Evolutionary conservation across 352 stramenopile genomes (phyloP).

Genomic region (Globisporangium acanthophoron): DNA sequence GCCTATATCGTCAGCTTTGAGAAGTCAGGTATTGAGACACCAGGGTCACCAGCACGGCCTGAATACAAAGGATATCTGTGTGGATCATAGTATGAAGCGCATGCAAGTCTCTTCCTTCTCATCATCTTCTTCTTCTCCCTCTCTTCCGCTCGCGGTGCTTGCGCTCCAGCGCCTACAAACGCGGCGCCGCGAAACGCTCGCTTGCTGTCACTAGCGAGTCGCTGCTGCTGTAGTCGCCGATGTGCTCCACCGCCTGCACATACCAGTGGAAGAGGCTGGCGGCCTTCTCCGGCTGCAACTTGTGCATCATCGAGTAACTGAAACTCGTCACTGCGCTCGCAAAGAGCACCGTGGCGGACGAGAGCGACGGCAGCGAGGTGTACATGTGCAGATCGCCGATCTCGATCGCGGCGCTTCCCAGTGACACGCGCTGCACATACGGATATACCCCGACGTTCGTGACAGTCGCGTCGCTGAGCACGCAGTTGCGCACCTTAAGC

Average conservation of each 20-base stretch:
- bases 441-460: slow-evolving; percentile 29
- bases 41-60: no score
- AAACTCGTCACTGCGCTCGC: slow-evolving; percentile 43
- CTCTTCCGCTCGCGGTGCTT: no score
- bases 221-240: slow-evolving; percentile 26
- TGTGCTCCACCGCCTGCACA: slow-evolving; percentile 39
- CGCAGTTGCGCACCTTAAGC: slow-evolving; percentile 31
- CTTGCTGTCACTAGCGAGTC: slow-evolving; percentile 41
- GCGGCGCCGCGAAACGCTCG: slow-evolving; percentile 9
- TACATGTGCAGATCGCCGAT: slow-evolving; percentile 51
- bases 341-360: slow-evolving; percentile 45
- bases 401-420: slow-evolving; percentile 17
- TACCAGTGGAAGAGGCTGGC: slow-evolving; percentile 46
- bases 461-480: slow-evolving; percentile 40
- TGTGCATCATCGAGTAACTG: slow-evolving; percentile 64
- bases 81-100: no score
- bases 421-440: slow-evolving; percentile 10
- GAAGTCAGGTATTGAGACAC: no score
- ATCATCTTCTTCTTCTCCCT: no score
- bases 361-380: slow-evolving; percentile 46
- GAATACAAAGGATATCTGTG: no score
- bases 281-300: slow-evolving; percentile 29
- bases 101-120: no score
- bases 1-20: no score
- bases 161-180: no score